A percentile compares a stretch with the other conserved stretches of the same genome.
Evolutionary conservation across 1,284 basidiomycete species (phyloP).

Genomic region (Pterula multifida): DNA sequence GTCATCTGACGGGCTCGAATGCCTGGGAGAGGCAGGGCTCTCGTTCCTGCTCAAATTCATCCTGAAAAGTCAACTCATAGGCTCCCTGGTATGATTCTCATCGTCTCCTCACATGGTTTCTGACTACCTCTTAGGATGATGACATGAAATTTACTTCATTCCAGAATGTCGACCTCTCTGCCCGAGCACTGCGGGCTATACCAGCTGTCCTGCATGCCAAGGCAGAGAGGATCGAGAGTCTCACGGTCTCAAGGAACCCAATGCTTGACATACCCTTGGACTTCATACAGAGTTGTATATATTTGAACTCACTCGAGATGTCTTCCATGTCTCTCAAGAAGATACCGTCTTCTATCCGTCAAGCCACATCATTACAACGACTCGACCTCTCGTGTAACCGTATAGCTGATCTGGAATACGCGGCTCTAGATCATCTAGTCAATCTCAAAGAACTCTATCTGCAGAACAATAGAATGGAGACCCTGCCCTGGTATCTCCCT

Average conservation of each 20-base stretch:
- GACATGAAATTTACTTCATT: constrained; percentile 67
- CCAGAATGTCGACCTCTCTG: constrained; percentile 78
- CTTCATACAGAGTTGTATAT: constrained; percentile 86
- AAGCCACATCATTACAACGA: constrained; percentile 66
- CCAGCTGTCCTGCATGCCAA: constrained; percentile 85
- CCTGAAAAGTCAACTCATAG: constrained; percentile 62
- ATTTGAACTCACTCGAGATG: constrained; percentile 77
- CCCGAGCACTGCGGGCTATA: constrained; percentile 78
- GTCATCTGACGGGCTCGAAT: constrained; percentile 69
- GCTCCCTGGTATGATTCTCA: constrained; percentile 41
- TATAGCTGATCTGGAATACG: constrained; percentile 83
- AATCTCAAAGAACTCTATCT: constrained; percentile 67
- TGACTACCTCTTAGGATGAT: constrained; percentile 36
- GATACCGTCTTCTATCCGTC: constrained; percentile 77
- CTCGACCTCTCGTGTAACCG: constrained; percentile 93
- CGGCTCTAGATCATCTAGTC: constrained; percentile 69
- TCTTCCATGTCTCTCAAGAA: constrained; percentile 94
- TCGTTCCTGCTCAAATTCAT: constrained; percentile 86
- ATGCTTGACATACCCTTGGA: constrained; percentile 95
- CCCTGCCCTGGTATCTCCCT: constrained; percentile 79
- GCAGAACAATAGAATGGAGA: constrained; percentile 90
- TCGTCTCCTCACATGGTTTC: constrained; percentile 3
- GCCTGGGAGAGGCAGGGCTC: constrained; percentile 75
- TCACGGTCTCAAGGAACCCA: constrained; percentile 90
- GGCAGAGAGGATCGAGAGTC: constrained; percentile 76